These are phyloP conservation scores for Xylariaceae sp. DNA, from an alignment of 2,329 filamentous ascomycete genomes.

Conservation along the genomic window DNA sequence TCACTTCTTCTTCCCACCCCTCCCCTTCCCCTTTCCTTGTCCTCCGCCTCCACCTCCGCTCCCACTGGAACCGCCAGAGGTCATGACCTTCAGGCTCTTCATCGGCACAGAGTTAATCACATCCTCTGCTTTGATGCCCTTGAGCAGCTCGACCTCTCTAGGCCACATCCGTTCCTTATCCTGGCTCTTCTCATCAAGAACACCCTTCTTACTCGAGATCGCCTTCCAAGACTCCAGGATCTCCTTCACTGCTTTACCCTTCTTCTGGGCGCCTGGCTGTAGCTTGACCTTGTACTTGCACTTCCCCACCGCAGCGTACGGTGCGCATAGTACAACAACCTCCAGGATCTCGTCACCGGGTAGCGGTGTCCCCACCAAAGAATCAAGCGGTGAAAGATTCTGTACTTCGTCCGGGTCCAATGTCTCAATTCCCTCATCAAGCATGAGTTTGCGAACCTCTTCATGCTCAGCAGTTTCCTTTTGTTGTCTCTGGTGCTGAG, in stretches of 20 bases:
- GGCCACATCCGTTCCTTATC: slow-evolving; percentile 80
- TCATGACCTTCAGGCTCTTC: slow-evolving; percentile 75
- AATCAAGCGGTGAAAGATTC: slow-evolving; percentile 59
- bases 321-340: slow-evolving; percentile 61
- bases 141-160: slow-evolving; percentile 79
- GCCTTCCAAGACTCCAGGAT: slow-evolving; percentile 78
- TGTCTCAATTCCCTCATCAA: slow-evolving; percentile 57
- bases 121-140: slow-evolving; percentile 77
- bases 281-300: slow-evolving; percentile 95
- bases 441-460: slow-evolving; percentile 60
- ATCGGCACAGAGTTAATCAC: slow-evolving; percentile 79
- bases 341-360: slow-evolving; percentile 80
- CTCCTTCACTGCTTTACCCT: slow-evolving; percentile 91
- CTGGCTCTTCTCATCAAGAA: slow-evolving; percentile 57
- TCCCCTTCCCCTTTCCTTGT: slow-evolving; percentile 33
- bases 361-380: slow-evolving; percentile 73
- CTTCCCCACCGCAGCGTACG: slow-evolving; percentile 60
- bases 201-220: slow-evolving; percentile 57
- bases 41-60: slow-evolving; percentile 36
- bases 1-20: slow-evolving; percentile 43
- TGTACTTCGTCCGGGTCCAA: slow-evolving; percentile 59
- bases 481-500: slow-evolving; percentile 76
- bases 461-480: slow-evolving; percentile 75
- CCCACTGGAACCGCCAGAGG: slow-evolving; percentile 53
- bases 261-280: slow-evolving; percentile 86